phyloP scores from a whole-genome alignment of 768 basidiomycete species.

The Boletus tylopilopsis region DNA sequence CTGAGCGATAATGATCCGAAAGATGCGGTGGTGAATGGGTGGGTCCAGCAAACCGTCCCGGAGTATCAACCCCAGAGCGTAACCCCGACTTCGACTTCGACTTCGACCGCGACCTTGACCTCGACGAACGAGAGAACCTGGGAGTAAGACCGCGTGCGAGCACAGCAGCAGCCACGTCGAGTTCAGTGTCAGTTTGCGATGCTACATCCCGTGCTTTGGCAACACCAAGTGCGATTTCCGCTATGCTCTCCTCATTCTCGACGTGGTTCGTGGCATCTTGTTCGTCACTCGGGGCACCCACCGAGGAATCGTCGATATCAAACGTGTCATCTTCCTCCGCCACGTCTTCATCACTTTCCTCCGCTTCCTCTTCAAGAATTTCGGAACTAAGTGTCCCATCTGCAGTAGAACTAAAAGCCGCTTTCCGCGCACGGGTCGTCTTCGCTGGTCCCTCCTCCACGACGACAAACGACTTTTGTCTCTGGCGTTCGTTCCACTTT shows the following conservation, averaged over 20 bases:
- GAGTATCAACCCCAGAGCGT: constrained; percentile 61
- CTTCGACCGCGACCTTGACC: constrained; percentile 24
- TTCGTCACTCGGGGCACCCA: constrained; percentile 38
- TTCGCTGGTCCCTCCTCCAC: constrained; percentile 81
- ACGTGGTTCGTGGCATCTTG: constrained; percentile 1
- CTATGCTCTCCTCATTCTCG: constrained; percentile 13
- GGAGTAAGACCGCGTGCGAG: constrained; percentile 30
- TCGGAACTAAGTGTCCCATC: constrained; percentile 15
- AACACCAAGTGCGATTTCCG: constrained; percentile 15
- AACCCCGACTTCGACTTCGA: constrained; percentile 36
- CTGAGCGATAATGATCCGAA: constrained; percentile 10
- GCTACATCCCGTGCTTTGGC: constrained; percentile 30
- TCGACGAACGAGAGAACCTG: constrained; percentile 30
- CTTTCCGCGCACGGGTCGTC: constrained; percentile 27
- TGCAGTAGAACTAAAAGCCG: not conserved
- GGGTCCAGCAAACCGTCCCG: constrained; percentile 53
- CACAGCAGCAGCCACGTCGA: constrained; percentile 31
- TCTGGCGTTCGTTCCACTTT: constrained; percentile 98
- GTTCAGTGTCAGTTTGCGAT: constrained; percentile 26
- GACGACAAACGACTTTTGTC: constrained; percentile 98
- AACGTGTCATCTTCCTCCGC: constrained; percentile 71
- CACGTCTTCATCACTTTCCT: constrained; percentile 38
- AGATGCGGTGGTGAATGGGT: constrained; percentile 45
- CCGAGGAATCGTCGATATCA: constrained; percentile 91
- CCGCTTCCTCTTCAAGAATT: constrained; percentile 41